Base-by-base conservation (phyloP, 768 basidiomycete species). In the Trametes punicea region DNA sequence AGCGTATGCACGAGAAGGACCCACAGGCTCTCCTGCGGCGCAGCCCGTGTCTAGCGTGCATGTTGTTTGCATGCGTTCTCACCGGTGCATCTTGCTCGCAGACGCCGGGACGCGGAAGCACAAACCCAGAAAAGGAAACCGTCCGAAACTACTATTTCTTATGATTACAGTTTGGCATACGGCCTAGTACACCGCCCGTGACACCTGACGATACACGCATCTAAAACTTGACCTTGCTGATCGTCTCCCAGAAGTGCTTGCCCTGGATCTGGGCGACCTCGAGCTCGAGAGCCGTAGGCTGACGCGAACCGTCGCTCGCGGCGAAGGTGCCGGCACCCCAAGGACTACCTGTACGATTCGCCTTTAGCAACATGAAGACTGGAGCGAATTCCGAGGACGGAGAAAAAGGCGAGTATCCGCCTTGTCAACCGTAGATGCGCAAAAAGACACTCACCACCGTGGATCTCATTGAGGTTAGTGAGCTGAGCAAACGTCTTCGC, bases 261-360 rank as follows among this genome's bases (percentile, higher is more conserved):
- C 85, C 85, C 61, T 87, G 85, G 36, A 75, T 69, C 10, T 50
- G 60, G 4, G 81, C 82, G 9, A 62, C 23, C 69, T 59, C 65
- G 70, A 74, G 56, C 59, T 63, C 62, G 40, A 63, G 62, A 18
- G 58, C 39, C 7, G 58, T 42, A 21, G 87, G 86, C 63, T 82
- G 78, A 62, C 87, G 84, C 15, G 79, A 73, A 25, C 84, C 85
- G 56, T 79, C 77, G 8, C 70, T 65, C 40, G 74, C 76, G 11
- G 85, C 76, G 62, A 81, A 74, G 29, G 87, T 87, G 42, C 87
- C 89, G n/a, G 88, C 84, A 61, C 91, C 91, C 82, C 85, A 94
- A 0, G 91, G 80, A 18, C 86, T 85, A 41, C 88, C 88, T 85
- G 51, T 10, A 20, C 5, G 40, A 29, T 47, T n/a, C 21, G 13